Percentiles rank a stretch among this genome's conserved stretches.
Conservation (phyloP, 2,329 filamentous ascomycete species). For the Tolypocladium inflatum region DNA sequence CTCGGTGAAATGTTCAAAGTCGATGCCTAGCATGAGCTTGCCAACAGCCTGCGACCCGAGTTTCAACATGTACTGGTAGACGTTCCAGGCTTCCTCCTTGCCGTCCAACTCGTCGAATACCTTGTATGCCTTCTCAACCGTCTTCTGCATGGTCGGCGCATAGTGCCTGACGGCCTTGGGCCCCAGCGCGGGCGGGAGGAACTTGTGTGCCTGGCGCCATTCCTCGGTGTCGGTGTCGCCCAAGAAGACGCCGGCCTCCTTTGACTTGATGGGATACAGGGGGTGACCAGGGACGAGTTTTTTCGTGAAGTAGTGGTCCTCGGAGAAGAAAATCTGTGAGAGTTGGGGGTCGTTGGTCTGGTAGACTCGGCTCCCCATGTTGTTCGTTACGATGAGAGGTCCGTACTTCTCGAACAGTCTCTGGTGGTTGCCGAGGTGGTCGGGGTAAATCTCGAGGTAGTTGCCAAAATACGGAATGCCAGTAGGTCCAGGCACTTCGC, state of each 20-base stretch:
- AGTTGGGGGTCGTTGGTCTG: slow-evolving; percentile 40
- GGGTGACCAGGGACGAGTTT: slow-evolving; percentile 40
- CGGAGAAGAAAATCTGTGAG: slow-evolving; percentile 33
- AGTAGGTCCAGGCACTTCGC: slow-evolving; percentile 38
- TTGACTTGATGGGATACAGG: slow-evolving; percentile 30
- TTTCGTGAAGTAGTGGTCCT: slow-evolving; percentile 45
- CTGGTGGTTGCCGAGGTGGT: slow-evolving; percentile 47
- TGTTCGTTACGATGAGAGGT: slow-evolving; percentile 39
- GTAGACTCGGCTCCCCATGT: slow-evolving; percentile 39
- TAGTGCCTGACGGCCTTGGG: slow-evolving; percentile 54
- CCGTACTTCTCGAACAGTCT: slow-evolving; percentile 44
- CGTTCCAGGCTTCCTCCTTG: slow-evolving; percentile 35
- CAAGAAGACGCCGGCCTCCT: slow-evolving; percentile 30
- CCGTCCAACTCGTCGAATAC: slow-evolving; percentile 42
- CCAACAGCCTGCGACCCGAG: slow-evolving; percentile 33
- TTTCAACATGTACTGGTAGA: slow-evolving; percentile 41
- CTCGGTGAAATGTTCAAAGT: slow-evolving; percentile 33
- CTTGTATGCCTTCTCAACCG: slow-evolving; percentile 33
- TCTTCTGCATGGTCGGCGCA: slow-evolving; percentile 47
- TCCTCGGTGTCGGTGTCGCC: slow-evolving; percentile 41
- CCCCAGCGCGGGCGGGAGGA: slow-evolving; percentile 46
- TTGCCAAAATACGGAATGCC: slow-evolving; percentile 41
- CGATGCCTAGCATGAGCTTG: slow-evolving; percentile 30
- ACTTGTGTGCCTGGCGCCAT: slow-evolving; percentile 48
- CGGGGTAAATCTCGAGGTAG: slow-evolving; percentile 45